These are phyloP conservation scores for Gastrodia elata DNA, from an alignment of 106 monocot genomes.

Conservation along the genomic window DNA sequence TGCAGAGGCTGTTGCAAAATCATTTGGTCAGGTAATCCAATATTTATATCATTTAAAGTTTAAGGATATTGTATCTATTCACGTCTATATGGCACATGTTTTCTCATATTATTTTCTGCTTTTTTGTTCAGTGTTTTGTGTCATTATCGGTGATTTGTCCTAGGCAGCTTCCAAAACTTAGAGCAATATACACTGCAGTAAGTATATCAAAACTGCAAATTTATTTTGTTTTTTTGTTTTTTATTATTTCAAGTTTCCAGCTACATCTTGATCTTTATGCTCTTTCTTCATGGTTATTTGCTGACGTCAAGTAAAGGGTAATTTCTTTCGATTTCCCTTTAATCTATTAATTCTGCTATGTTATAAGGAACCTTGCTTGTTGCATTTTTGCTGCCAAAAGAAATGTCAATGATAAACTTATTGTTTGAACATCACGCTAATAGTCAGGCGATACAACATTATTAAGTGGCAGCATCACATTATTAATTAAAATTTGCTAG, in stretches of 20 bases:
- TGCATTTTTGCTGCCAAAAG: not conserved
- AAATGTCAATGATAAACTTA: not conserved
- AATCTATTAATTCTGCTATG: not conserved
- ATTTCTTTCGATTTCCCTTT: too few species aligned
- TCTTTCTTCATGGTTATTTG: not conserved
- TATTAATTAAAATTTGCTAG: not conserved
- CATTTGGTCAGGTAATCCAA: constrained; percentile 57
- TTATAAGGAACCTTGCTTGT: not conserved
- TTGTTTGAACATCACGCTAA: not conserved
- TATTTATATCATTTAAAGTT: constrained; percentile 7
- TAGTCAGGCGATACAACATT: not conserved
- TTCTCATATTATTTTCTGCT: not conserved
- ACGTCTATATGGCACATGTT: constrained; percentile 3
- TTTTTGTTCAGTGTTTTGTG: constrained; percentile 45
- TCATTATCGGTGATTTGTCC: constrained; percentile 91
- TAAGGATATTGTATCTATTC: not conserved
- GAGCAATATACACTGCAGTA: constrained; percentile 87
- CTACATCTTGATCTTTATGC: not conserved
- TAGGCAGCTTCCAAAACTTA: constrained; percentile 80
- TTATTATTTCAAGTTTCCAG: not conserved
- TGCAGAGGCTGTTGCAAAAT: constrained; percentile 89
- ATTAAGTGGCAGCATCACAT: not conserved
- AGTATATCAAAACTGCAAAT: constrained; percentile 1
- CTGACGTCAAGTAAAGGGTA: not conserved
- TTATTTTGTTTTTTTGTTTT: not conserved